Evolutionary conservation across 106 monocot genomes (phyloP).

Genomic region (Dendrobium chrysotoxum): DNA sequence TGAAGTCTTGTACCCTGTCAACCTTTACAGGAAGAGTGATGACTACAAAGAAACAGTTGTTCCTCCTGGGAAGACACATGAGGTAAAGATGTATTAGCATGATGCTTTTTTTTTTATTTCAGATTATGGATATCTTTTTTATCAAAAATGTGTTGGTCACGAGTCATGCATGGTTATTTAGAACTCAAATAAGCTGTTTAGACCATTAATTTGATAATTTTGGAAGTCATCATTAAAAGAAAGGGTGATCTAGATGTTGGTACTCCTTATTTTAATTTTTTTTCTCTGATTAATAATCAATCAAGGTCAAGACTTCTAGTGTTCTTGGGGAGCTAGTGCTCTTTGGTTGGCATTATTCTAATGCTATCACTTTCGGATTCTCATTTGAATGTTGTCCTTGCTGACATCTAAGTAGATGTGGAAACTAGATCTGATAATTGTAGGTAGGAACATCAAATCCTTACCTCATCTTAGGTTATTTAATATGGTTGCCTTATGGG

Average conservation of each 20-base stretch:
- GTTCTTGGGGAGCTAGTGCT: no score
- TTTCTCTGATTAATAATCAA: no score
- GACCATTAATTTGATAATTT: neutral
- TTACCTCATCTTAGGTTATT: no score
- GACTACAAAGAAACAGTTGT: constrained; percentile 79
- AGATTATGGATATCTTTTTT: neutral
- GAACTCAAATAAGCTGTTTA: neutral
- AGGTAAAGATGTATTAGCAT: constrained; percentile 39
- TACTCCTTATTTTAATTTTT: no score
- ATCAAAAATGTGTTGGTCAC: neutral
- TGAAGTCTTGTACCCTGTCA: neutral
- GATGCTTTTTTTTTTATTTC: neutral
- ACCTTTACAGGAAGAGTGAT: constrained; percentile 56
- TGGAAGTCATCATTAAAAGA: neutral
- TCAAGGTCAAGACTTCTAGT: no score
- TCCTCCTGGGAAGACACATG: constrained; percentile 76
- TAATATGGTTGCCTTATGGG: no score
- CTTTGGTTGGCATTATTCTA: no score
- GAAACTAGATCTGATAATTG: no score
- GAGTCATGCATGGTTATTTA: neutral
- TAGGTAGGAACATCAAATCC: no score
- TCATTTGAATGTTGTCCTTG: no score
- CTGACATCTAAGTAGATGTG: no score
- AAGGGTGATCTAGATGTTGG: neutral
- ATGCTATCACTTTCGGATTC: no score